These are phyloP conservation scores for Strobilomyces dryophilus DNA, from an alignment of 768 basidiomycete species.

Conservation along the genomic window DNA sequence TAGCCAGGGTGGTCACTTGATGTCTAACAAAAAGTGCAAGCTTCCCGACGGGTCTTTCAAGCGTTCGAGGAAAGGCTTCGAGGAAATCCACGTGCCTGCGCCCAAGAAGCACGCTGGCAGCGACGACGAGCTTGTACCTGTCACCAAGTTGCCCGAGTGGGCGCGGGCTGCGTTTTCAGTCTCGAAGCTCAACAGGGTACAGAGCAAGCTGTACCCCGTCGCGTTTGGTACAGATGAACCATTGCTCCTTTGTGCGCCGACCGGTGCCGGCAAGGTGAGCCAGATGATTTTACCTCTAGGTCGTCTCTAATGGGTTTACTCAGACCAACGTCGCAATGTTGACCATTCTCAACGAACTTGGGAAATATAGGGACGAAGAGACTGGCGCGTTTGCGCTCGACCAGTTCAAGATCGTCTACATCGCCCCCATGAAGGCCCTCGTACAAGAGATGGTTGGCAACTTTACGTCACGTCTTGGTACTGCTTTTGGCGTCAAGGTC, in stretches of 20 bases:
- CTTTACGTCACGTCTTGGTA: constrained; percentile 69
- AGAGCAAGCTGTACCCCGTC: constrained; percentile 88
- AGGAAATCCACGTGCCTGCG: constrained; percentile 95
- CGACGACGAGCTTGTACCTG: constrained; percentile 66
- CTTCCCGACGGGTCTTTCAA: constrained; percentile 98
- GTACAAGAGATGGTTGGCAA: constrained; percentile 99
- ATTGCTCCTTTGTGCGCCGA: constrained; percentile 92
- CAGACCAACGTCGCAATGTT: constrained; percentile 99
- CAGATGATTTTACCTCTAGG: neutral
- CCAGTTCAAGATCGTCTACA: constrained; percentile 94
- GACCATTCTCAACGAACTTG: constrained; percentile 85
- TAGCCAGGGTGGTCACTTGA: constrained; percentile 90
- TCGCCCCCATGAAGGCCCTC: constrained; percentile 99
- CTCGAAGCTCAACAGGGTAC: constrained; percentile 80
- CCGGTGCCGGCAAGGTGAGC: constrained; percentile 94
- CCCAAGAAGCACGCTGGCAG: constrained; percentile 71
- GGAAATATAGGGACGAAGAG: constrained; percentile 79
- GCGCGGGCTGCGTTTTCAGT: constrained; percentile 83
- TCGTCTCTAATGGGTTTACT: constrained; percentile 10
- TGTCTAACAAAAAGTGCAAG: constrained; percentile 99
- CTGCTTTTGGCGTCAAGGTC: constrained; percentile 71
- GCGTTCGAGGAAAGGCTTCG: constrained; percentile 92
- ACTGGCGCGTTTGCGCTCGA: constrained; percentile 81
- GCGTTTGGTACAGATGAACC: constrained; percentile 96
- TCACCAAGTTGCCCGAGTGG: constrained; percentile 79